These are phyloP conservation scores for Penstemon davidsonii DNA, from an alignment of 257 asterid genomes.

Conservation along the genomic window DNA sequence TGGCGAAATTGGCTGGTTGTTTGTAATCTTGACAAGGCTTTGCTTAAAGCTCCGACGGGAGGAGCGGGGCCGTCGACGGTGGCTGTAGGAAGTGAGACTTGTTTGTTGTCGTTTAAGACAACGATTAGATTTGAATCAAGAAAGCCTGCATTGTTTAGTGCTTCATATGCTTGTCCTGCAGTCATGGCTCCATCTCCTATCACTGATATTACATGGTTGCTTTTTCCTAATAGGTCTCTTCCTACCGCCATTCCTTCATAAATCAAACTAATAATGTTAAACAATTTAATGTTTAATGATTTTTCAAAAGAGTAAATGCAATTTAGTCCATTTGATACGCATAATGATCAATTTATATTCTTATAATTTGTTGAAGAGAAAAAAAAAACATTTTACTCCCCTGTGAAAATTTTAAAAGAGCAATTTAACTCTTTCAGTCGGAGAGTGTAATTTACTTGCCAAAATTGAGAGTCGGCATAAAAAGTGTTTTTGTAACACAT, in stretches of 20 bases:
- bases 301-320: too few relatives aligned
- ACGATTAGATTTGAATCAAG: slow-evolving; percentile 67
- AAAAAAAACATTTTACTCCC: too few relatives aligned
- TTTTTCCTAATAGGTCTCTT: slow-evolving; percentile 58
- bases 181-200: slow-evolving; percentile 92
- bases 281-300: too few relatives aligned
- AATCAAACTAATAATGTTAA: too few relatives aligned
- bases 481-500: too few relatives aligned
- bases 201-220: slow-evolving; percentile 61
- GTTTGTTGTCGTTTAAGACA: slow-evolving; percentile 65
- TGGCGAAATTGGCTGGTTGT: slow-evolving; percentile 49
- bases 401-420: too few relatives aligned
- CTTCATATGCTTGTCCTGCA: slow-evolving; percentile 85
- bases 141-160: slow-evolving; percentile 71
- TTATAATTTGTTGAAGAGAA: too few relatives aligned
- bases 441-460: too few relatives aligned
- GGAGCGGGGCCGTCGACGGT: slow-evolving; percentile 79
- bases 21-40: slow-evolving; percentile 51
- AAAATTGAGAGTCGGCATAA: too few relatives aligned
- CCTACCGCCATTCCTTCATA: slow-evolving; percentile 69
- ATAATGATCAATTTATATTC: too few relatives aligned
- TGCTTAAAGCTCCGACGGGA: slow-evolving; percentile 73
- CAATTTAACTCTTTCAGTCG: too few relatives aligned
- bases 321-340: too few relatives aligned
- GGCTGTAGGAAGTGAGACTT: slow-evolving; percentile 72